These are phyloP conservation scores for Pseudocohnilembus persalinus DNA, from an alignment of 169 alveolate species.

Conservation along the genomic window DNA sequence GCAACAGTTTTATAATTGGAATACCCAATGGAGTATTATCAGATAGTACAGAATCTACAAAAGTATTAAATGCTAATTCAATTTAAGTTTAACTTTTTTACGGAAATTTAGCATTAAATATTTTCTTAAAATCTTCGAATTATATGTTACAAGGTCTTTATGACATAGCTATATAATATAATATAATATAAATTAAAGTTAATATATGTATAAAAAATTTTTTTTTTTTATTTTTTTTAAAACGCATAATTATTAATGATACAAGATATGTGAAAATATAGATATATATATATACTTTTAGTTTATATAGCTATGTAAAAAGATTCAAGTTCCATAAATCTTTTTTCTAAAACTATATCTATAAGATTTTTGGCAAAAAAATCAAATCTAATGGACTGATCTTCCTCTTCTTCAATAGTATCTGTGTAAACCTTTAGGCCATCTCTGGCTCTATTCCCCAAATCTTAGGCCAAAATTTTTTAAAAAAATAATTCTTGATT, in stretches of 20 bases:
- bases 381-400: background rate
- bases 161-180: background rate
- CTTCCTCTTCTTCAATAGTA: background rate
- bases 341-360: background rate
- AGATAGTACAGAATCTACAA: background rate
- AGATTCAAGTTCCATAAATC: background rate
- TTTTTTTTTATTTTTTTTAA: too few relatives aligned
- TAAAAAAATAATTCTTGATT: background rate
- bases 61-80: background rate
- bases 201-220: too few relatives aligned
- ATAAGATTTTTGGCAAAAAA: background rate
- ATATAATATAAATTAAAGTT: too few relatives aligned
- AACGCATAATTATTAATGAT: too few relatives aligned
- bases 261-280: too few relatives aligned
- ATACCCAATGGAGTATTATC: background rate
- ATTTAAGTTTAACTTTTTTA: background rate
- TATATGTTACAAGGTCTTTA: background rate
- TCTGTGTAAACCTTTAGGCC: background rate
- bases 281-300: background rate
- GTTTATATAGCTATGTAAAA: background rate
- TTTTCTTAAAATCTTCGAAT: background rate
- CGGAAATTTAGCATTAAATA: background rate
- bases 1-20: background rate
- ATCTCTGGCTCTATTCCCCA: background rate
- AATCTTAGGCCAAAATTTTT: background rate